Evolutionary conservation across 805 yeast species (phyloP), one percentile per base, ranked within the genome.

Genomic region (Metahyphopichia silvanorum): DNA sequence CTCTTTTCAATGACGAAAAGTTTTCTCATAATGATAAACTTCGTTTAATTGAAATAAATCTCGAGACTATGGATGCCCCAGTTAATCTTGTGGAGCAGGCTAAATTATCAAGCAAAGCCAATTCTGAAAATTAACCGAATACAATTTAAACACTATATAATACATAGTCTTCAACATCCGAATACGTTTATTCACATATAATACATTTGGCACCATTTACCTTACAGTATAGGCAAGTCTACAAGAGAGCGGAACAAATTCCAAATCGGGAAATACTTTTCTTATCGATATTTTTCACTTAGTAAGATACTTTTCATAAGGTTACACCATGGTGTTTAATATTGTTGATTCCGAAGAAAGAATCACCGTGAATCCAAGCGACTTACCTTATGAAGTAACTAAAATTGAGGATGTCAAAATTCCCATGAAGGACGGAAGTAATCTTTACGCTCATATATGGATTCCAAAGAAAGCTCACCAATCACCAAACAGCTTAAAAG

Each of bases 311-410:
- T n/a, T n/a, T n/a, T n/a, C n/a, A n/a, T n/a, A n/a, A n/a, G n/a
- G n/a, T n/a, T n/a, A n/a, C n/a, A n/a, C n/a, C 6, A 66, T 67
- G 72, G 72, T 66, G 4, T 67, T 67, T 49, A 63, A 65, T 52
- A 66, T 67, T 14, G 42, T 62, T 37, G 65, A 62, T 32, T 52
- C 63, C 10, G 46, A 54, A 14, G 47, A 49, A 6, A 44, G 46
- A 34, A 28, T 28, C 19, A 51, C 46, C 2, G 34, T 53, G n/a
- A 51, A 44, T 9, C 52, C 40, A n/a, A 33, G 29, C 10, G 38
- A 51, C 1, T 40, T 66, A 14, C 65, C 63, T 2, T 46, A 42
- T 39, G 53, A 51, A 18, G 42, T 52, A 10, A 34, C 45, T 29
- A 66, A 66, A 36, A 29, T 64, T 4, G 63, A 60, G 33, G 49